Evolutionary conservation across 2,329 filamentous ascomycete genomes (phyloP).

Genomic region (Xylaria arbuscula): DNA sequence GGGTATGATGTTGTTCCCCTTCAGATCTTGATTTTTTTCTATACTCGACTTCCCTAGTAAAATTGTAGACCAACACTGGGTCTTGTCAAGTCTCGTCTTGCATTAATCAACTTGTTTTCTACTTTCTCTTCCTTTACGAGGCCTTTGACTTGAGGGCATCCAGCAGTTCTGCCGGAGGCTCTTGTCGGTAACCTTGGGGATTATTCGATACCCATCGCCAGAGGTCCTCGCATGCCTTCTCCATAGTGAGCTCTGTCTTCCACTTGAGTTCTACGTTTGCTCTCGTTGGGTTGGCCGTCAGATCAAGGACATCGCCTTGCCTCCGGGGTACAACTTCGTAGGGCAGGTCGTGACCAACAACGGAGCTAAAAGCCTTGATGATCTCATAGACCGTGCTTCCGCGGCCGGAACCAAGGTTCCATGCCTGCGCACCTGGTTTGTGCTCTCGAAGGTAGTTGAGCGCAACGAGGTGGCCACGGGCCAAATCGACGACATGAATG

Average conservation of each 20-base stretch:
- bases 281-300: conserved; percentile 89
- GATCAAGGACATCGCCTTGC: conserved; percentile 90
- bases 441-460: conserved; percentile 88
- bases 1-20: neutral
- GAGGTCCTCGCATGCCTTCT: conserved; percentile 91
- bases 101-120: neutral
- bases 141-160: conserved; percentile 65
- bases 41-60: conserved; percentile 24
- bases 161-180: conserved; percentile 85
- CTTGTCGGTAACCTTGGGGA: conserved; percentile 91
- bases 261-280: conserved; percentile 91
- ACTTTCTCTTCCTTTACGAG: conserved; percentile 38
- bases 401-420: conserved; percentile 95
- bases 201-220: conserved; percentile 99
- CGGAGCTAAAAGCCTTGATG: conserved; percentile 90
- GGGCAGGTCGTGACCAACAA: conserved; percentile 84
- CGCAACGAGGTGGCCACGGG: conserved; percentile 85
- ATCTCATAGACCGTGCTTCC: conserved; percentile 98
- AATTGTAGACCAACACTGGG: conserved; percentile 1
- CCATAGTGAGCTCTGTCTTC: conserved; percentile 90
- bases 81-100: neutral
- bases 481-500: conserved; percentile 94
- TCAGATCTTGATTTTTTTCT: conserved; percentile 17
- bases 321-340: conserved; percentile 88
- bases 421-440: conserved; percentile 89